These are phyloP conservation scores for Blumeria hordei DNA, from an alignment of 2,329 filamentous ascomycete species.

Conservation along the genomic window DNA sequence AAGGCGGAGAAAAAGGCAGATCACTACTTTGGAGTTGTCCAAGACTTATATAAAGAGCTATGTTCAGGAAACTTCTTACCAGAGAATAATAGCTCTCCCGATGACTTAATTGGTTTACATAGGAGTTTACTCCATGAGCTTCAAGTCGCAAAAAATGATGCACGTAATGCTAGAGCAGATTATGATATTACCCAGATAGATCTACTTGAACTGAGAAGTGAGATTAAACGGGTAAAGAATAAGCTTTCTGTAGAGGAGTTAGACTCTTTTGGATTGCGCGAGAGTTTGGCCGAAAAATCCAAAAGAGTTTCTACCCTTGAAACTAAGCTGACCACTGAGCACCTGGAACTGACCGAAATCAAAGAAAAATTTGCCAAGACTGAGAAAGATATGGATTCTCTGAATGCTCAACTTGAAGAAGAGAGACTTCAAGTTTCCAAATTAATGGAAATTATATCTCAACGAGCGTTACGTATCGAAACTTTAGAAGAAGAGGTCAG, in stretches of 20 bases:
- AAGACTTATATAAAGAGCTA: constrained; percentile 29
- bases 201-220: constrained; percentile 28
- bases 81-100: constrained; percentile 28
- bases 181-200: constrained; percentile 32
- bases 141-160: constrained; percentile 32
- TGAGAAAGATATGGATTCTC: constrained; percentile 57
- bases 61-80: constrained; percentile 22
- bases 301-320: constrained; percentile 30
- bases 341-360: constrained; percentile 42
- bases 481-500: constrained; percentile 54
- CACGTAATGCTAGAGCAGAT: constrained; percentile 35
- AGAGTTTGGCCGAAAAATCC: constrained; percentile 27
- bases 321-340: constrained; percentile 34
- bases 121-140: constrained; percentile 35
- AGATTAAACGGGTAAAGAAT: constrained; percentile 29
- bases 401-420: constrained; percentile 51
- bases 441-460: constrained; percentile 45
- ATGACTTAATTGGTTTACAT: constrained; percentile 31
- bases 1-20: constrained; percentile 26
- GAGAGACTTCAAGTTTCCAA: constrained; percentile 47
- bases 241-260: constrained; percentile 27
- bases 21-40: constrained; percentile 28
- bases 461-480: constrained; percentile 51
- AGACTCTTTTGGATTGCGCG: constrained; percentile 25
- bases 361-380: constrained; percentile 55